Base-by-base conservation (phyloP, 1,139 yeast species). In the Starmera stellimalicola region DNA sequence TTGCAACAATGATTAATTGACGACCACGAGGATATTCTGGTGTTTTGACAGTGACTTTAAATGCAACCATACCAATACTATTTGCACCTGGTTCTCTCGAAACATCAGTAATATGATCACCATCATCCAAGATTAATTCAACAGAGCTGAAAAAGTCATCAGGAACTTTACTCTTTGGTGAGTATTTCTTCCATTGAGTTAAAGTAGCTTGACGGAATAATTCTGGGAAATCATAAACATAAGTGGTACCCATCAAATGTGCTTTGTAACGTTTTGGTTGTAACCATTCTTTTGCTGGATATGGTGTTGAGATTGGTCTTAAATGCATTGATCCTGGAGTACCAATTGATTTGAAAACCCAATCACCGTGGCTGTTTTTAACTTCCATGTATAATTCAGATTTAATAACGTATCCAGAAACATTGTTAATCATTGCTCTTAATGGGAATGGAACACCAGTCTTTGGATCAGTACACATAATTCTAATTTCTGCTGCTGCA, bases 261-360 rank as follows among this genome's bases (percentile, higher is more conserved):
- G 98, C 98, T 67, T 82, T 84, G 68, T 93, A 93, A 65, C 98
- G 87, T 64, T 91, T 91, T 51, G 97, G 96, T 68, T 91, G 98
- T 53, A 91, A 72, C 64, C 94, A 88, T 64, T 91, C 98, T 69
- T 91, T 91, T 27, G 94, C 95, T 38, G 97, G 94, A 57, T 91
- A 93, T 36, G 97, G 95, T 35, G 96, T 83, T 31, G 91, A 82
- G 51, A 91, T 87, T 34, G 95, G 81, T 63, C 97, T 79, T 65
- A 91, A 70, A 57, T 91, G 98, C 98, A 91, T 91, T 19, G 93
- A 74, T 24, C 98, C 98, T 36, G 96, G 94, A 46, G 77, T 72
- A 37, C 94, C 95, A 56, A 91, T 72, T 6, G 95, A 84, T 64
- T 85, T 87, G 77, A 88, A 91, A 19, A 91, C 84, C 96, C 96